Percentiles rank a stretch among this genome's conserved stretches.
Conservation (phyloP, 2,329 filamentous ascomycete genomes). For the Paradendryphiella salina region DNA sequence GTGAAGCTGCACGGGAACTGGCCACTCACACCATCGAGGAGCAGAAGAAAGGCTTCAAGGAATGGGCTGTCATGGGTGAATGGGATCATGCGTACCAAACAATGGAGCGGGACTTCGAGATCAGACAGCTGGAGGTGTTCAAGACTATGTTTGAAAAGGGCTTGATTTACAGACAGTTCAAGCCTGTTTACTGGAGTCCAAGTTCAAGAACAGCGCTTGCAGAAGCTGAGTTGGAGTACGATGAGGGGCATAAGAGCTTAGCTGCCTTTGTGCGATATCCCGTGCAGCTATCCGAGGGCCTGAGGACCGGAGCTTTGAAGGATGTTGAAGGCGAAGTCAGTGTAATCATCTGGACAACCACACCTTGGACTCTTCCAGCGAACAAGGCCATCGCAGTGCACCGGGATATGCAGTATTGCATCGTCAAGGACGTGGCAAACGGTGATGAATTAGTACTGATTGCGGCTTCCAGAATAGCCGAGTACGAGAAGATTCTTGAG, state of each 20-base stretch:
- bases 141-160: constrained; percentile 70
- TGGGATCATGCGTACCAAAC: constrained; percentile 78
- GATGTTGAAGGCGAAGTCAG: constrained; percentile 52
- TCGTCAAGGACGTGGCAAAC: constrained; percentile 57
- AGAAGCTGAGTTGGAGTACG: constrained; percentile 83
- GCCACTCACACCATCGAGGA: constrained; percentile 69
- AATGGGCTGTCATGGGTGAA: constrained; percentile 78
- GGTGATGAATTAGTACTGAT: constrained; percentile 66
- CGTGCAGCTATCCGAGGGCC: constrained; percentile 54
- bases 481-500: constrained; percentile 43
- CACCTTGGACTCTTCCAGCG: constrained; percentile 93
- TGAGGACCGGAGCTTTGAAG: constrained; percentile 48
- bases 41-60: constrained; percentile 73
- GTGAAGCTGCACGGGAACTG: constrained; percentile 65
- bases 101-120: constrained; percentile 75
- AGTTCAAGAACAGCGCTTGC: constrained; percentile 78
- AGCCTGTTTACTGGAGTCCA: constrained; percentile 86
- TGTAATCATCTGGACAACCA: constrained; percentile 98
- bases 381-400: constrained; percentile 88
- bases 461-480: constrained; percentile 70
- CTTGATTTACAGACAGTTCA: constrained; percentile 75
- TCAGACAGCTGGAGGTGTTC: constrained; percentile 74
- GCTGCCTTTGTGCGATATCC: constrained; percentile 82
- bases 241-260: constrained; percentile 70
- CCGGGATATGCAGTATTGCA: constrained; percentile 70